Evolutionary conservation across 2,329 filamentous ascomycete species (phyloP).

Genomic region (Xylariaceae sp.): DNA sequence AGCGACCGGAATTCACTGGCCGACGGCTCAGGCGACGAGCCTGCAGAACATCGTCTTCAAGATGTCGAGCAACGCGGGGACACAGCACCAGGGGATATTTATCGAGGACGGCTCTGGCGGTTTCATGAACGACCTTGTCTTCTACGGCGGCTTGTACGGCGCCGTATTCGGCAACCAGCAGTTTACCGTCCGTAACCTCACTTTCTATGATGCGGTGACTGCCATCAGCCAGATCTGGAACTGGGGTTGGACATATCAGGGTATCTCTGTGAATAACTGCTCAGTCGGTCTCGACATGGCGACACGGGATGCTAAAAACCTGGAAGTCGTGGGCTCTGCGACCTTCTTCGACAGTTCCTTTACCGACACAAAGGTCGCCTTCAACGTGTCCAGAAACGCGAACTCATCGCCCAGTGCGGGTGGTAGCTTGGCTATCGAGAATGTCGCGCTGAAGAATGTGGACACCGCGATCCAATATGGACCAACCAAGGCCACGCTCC

Average conservation of each 20-base stretch:
- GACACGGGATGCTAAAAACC: conserved; percentile 36
- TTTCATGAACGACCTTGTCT: conserved; percentile 71
- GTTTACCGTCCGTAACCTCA: conserved; percentile 74
- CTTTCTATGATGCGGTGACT: conserved; percentile 68
- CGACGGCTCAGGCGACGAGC: conserved; percentile 67
- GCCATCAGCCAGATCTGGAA: conserved; percentile 77
- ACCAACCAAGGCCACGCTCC: conserved; percentile 54
- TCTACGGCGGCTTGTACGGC: conserved; percentile 74
- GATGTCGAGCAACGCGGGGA: conserved; percentile 52
- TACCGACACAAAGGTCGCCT: conserved; percentile 67
- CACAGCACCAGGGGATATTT: conserved; percentile 62
- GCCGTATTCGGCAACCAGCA: conserved; percentile 65
- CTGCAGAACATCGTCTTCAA: conserved; percentile 64
- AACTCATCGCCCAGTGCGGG: conserved; percentile 44
- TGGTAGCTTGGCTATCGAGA: conserved; percentile 55
- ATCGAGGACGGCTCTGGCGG: conserved; percentile 71
- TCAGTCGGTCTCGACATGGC: conserved; percentile 71
- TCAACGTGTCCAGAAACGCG: conserved; percentile 63
- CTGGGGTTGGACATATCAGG: conserved; percentile 75
- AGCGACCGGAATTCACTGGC: conserved; percentile 68
- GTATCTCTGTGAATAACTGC: conserved; percentile 54
- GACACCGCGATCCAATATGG: conserved; percentile 49
- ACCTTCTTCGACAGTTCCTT: conserved; percentile 77
- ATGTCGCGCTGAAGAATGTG: conserved; percentile 51
- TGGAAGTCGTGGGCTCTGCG: conserved; percentile 69